These are phyloP conservation scores for Pleoardoris graminearum DNA, from an alignment of 2,329 filamentous ascomycete genomes.

Conservation along the genomic window DNA sequence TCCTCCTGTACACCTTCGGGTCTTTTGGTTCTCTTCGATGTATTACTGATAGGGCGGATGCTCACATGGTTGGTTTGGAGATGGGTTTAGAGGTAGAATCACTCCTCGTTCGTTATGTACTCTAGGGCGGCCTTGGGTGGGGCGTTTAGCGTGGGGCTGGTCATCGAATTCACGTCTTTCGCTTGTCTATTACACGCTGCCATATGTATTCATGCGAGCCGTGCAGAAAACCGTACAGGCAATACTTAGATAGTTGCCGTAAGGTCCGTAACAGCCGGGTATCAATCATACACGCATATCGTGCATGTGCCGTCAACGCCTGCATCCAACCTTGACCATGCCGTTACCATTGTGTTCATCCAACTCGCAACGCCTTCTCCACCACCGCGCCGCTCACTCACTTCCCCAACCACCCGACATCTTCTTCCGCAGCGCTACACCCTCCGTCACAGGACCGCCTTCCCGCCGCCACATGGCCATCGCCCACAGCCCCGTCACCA, in stretches of 20 bases:
- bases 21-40: background rate
- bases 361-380: background rate
- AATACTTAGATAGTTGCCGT: too few species aligned
- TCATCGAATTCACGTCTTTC: background rate
- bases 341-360: background rate
- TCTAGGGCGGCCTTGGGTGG: background rate
- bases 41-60: background rate
- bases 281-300: background rate
- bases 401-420: background rate
- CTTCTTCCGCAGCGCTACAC: background rate
- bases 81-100: background rate
- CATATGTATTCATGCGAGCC: too few species aligned
- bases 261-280: too few species aligned
- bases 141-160: background rate
- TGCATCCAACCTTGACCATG: background rate
- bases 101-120: slow-evolving; percentile 6
- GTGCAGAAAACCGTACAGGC: too few species aligned
- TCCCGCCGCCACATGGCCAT: slow-evolving; percentile 38
- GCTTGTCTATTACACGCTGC: background rate
- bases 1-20: background rate
- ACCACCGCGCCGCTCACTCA: background rate
- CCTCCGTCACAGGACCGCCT: background rate
- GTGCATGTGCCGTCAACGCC: background rate
- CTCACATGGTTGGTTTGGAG: background rate
- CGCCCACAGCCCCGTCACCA: slow-evolving; percentile 53